These are phyloP conservation scores for Eimeria maxima DNA, from an alignment of 169 alveolate genomes.

Conservation along the genomic window DNA sequence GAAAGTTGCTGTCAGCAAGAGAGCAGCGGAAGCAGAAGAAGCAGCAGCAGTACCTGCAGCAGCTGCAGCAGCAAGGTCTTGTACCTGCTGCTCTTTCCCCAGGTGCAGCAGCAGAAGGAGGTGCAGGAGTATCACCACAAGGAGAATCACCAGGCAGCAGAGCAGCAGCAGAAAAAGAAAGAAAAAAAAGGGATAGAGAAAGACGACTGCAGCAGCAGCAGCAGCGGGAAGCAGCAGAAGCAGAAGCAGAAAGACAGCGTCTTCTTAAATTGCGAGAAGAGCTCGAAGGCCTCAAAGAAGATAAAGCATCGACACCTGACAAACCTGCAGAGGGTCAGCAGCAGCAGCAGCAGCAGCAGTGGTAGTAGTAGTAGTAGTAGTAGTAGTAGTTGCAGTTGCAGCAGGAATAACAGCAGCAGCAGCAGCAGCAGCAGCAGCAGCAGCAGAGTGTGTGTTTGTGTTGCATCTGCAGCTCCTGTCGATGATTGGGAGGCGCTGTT, in stretches of 20 bases:
- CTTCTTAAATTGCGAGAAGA: conserved; percentile 31
- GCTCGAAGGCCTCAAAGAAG: not conserved
- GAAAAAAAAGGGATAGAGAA: conserved; percentile 8
- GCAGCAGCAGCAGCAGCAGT: too few species aligned
- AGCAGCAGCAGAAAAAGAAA: conserved; percentile 77
- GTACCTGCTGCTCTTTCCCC: conserved; percentile 23
- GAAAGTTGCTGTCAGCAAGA: conserved; percentile 70
- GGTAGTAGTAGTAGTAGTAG: too few species aligned
- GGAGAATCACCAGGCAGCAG: conserved; percentile 87
- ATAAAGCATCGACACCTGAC: too few species aligned
- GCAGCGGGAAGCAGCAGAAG: not conserved
- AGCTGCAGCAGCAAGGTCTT: not conserved
- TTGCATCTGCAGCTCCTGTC: conserved; percentile 1
- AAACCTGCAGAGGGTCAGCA: too few species aligned
- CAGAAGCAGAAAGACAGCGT: conserved; percentile 30
- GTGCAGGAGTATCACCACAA: conserved; percentile 72
- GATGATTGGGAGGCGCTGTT: conserved; percentile 5
- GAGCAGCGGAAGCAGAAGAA: conserved; percentile 66
- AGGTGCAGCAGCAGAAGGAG: conserved; percentile 4
- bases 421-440: conserved; percentile 65
- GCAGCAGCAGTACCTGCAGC: conserved; percentile 48
- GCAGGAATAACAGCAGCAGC: conserved; percentile 70
- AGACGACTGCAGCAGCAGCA: conserved; percentile 22
- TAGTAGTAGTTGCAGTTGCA: conserved; percentile 41
- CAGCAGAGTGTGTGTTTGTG: not conserved